phyloP scores from a whole-genome alignment of 352 stramenopile species.

The Pythium sukuiense region DNA sequence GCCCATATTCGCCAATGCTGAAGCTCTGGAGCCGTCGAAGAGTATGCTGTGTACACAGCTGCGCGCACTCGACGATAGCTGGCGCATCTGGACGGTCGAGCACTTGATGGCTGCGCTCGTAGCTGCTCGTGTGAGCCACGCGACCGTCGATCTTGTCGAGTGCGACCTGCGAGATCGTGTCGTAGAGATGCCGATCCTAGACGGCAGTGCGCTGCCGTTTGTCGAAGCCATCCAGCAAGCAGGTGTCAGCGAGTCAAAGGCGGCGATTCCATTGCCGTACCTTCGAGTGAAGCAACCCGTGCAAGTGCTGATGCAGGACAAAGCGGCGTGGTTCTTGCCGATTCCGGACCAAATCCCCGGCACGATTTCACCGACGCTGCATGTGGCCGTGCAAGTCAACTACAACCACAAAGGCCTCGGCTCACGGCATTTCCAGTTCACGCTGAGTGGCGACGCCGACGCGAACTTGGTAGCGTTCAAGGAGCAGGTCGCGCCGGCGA shows the following conservation, averaged over 20 bases:
- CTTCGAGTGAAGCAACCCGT: slow-evolving; percentile 49
- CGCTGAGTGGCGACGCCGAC: slow-evolving; percentile 34
- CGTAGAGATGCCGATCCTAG: slow-evolving; percentile 63
- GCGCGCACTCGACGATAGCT: slow-evolving; percentile 13
- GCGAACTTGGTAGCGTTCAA: slow-evolving; percentile 34
- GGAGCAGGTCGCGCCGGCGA: slow-evolving; percentile 42
- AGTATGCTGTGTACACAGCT: slow-evolving; percentile 68
- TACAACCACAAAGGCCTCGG: slow-evolving; percentile 62
- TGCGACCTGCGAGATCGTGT: neutral
- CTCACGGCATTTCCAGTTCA: slow-evolving; percentile 43
- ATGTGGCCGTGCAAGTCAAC: slow-evolving; percentile 68
- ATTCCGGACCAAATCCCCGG: slow-evolving; percentile 29
- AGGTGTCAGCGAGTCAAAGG: slow-evolving; percentile 35
- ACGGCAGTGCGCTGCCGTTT: slow-evolving; percentile 59
- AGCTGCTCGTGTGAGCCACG: slow-evolving; percentile 45
- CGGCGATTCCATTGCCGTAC: slow-evolving; percentile 23
- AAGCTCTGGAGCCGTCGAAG: slow-evolving; percentile 38
- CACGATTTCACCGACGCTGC: slow-evolving; percentile 35
- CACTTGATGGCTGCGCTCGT: slow-evolving; percentile 69
- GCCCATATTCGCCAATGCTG: slow-evolving; percentile 33
- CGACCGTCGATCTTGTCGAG: slow-evolving; percentile 36
- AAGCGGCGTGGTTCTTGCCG: slow-evolving; percentile 66
- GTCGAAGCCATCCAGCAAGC: slow-evolving; percentile 36
- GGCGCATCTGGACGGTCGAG: slow-evolving; percentile 53
- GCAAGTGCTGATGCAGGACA: slow-evolving; percentile 61